Base-by-base conservation (phyloP, 768 basidiomycete genomes). In the Trametes cinnabarina region DNA sequence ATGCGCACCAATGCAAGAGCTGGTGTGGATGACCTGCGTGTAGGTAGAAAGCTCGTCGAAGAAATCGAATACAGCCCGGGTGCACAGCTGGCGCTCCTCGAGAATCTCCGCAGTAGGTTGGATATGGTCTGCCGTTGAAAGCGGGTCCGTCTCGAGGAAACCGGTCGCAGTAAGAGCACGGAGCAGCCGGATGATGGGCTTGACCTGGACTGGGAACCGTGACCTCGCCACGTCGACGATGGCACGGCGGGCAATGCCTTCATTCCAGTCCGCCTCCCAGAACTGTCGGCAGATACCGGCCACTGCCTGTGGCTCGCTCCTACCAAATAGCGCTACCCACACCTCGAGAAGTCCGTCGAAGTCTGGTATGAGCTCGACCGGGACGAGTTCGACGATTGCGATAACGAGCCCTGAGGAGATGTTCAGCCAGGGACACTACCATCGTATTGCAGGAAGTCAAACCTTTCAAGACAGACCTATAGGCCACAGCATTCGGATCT, bases 381-480 rank as follows among this genome's bases (percentile, higher is more conserved):
- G 87, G 1, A 88, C 76, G 0, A 92, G 76, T 61, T 94, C 91
- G 17, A 87, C 80, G 4, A 92, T 73, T 3, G 86, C 81, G 51
- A 92, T 85, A 20, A 94, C 51, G 19, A 95, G 82, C 39, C 92
- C 93, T 95, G 57, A 8, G 44, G 35, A 44, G 19, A 30, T 39
- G 41, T 22, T 57, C 41, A 32, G 50, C 65, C 67, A 40, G 15
- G 11, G 43, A 58, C 3, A 37, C 3, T 26, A 17, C 41, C n/a
- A 17, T 40, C 6, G 35, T 12, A 39, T 39, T 10, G 15, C 19
- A 19, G 15, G 41, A 3, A 4, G 10, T 68, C 76, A 32, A 42
- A 92, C 93, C 90, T 82, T 94, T 96, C 51, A 94, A 64, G 14
- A 94, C 86, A 6, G 90, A 89, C 32, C 92, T 83, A 67, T 84